Base-by-base conservation (phyloP, 768 basidiomycete species). In the Phallus indusiatus region DNA sequence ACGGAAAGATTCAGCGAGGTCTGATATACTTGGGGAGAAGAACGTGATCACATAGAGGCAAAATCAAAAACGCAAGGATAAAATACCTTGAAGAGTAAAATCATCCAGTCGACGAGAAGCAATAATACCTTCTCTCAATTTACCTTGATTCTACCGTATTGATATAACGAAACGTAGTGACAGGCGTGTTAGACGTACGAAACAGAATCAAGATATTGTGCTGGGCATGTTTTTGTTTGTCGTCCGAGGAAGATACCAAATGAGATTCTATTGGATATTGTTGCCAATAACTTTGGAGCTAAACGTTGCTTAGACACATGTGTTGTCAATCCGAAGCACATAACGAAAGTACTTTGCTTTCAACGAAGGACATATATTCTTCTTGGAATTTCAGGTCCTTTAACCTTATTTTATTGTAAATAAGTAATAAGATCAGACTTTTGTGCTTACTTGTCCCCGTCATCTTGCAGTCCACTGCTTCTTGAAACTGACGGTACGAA, bases 201-300 rank as follows among this genome's bases (percentile, higher is more conserved):
- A 89, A 83, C n/a, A 86, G 66, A 35, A 90, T 88, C 28, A 88
- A 71, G 10, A 88, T 69, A 64, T 89, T 90, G 60, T 83, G 81
- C 67, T 86, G 82, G 8, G 74, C 74, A 47, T 88, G 81, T 36
- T 76, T 66, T 21, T 78, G 74, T 28, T 55, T 63, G 28, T 62
- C 56, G 11, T 61, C 28, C 14, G 63, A 65, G 18, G 20, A 36
- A 46, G 4, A 51, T 55, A n/a, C 11, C 46, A 18, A 36, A 50
- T 34, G 58, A 59, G n/a, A 34, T 35, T 63, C 59, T 53, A 67
- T 65, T 54, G 72, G 62, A 56, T 79, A 73, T 49, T 64, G 66
- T 52, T 69, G 66, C 71, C 82, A 75, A 36, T 81, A 74, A 22
- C 74, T 69, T 55, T 77, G 72, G 18, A 88, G 68, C 82, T 88